Evolutionary conservation across 495 filamentous ascomycete species (phyloP).

Genomic region (Penicillium taxi): DNA sequence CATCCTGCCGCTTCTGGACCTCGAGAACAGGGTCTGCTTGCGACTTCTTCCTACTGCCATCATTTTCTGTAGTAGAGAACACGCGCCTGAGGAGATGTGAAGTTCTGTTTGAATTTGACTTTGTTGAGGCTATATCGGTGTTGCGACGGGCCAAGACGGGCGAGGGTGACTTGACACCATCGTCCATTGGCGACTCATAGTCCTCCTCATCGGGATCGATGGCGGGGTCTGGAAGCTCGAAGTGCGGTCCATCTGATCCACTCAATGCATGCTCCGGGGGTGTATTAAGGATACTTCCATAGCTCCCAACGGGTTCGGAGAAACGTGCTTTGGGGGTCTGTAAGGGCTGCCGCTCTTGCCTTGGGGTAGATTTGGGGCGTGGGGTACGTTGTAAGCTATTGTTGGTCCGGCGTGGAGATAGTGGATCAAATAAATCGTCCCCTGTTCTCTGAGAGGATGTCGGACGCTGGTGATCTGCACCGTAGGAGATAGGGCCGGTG

Average conservation of each 20-base stretch:
- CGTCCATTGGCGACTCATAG: slow-evolving; percentile 19
- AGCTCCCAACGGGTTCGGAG: slow-evolving; percentile 38
- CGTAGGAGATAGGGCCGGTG: slow-evolving; percentile 25
- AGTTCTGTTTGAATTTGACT: slow-evolving; percentile 15
- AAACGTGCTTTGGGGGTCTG: slow-evolving; percentile 33
- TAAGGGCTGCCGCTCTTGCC: slow-evolving; percentile 32
- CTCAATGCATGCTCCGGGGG: slow-evolving; percentile 38
- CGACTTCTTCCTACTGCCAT: slow-evolving; percentile 21
- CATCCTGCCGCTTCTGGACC: slow-evolving; percentile 53
- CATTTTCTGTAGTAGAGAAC: slow-evolving; percentile 24
- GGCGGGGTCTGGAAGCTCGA: slow-evolving; percentile 70
- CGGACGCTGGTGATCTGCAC: slow-evolving; percentile 7
- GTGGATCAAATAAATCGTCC: slow-evolving; percentile 4
- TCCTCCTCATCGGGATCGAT: slow-evolving; percentile 41
- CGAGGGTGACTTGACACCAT: slow-evolving; percentile 19
- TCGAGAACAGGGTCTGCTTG: slow-evolving; percentile 41
- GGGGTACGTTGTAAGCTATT: slow-evolving; percentile 1
- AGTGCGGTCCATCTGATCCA: slow-evolving; percentile 37
- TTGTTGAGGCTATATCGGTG: slow-evolving; percentile 9
- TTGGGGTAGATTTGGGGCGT: slow-evolving; percentile 22
- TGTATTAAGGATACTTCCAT: slow-evolving; percentile 69
- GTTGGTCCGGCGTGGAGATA: slow-evolving; percentile 15
- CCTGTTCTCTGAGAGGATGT: too few relatives aligned
- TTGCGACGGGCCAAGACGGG: slow-evolving; percentile 22
- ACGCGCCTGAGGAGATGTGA: slow-evolving; percentile 33